phyloP scores from a whole-genome alignment of 1,139 yeast genomes.

The Eremothecium coryli region DNA sequence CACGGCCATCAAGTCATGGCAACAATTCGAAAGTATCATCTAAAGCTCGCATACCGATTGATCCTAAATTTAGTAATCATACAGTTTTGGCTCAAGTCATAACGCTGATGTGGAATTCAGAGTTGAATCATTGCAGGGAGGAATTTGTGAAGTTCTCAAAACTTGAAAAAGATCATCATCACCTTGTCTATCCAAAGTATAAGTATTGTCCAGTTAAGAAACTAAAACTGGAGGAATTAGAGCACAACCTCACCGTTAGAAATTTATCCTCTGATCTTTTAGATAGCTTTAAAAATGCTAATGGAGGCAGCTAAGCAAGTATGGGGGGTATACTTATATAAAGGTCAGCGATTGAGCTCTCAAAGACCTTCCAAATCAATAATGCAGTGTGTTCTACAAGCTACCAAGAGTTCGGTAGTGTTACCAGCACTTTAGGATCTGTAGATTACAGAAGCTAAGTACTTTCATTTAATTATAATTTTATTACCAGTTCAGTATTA shows the following conservation, averaged over 20 bases:
- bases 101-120: conserved; percentile 42
- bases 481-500: too few relatives aligned
- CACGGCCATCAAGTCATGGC: neutral
- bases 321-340: neutral
- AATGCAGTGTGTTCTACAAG: too few relatives aligned
- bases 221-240: conserved; percentile 7
- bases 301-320: neutral
- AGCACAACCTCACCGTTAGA: conserved; percentile 1
- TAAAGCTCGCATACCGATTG: conserved; percentile 6
- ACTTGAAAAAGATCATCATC: conserved; percentile 37
- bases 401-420: too few relatives aligned
- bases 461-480: too few relatives aligned
- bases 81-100: conserved; percentile 32
- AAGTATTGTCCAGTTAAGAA: conserved; percentile 25
- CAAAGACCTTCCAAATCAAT: too few relatives aligned
- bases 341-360: too few relatives aligned
- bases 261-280: conserved; percentile 1
- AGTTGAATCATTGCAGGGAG: conserved; percentile 32
- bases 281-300: conserved; percentile 2
- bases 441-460: too few relatives aligned
- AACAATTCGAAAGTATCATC: neutral
- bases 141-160: conserved; percentile 34
- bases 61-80: conserved; percentile 10
- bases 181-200: conserved; percentile 37
- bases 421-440: too few relatives aligned